Base-by-base conservation (phyloP, 345 rosid species). In the Citrus sp. region DNA sequence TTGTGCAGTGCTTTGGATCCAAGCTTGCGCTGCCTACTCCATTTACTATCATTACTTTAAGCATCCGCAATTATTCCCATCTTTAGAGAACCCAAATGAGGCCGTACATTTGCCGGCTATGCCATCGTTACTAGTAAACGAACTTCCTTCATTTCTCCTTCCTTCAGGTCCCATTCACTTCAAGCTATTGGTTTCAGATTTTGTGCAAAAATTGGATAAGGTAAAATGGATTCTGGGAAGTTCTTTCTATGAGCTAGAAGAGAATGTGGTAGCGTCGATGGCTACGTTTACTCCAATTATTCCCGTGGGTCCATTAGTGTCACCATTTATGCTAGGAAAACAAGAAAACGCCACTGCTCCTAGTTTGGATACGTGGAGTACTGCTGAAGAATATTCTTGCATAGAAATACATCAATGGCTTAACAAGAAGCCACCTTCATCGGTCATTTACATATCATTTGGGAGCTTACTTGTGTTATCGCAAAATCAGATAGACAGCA, bases 371-470 rank as follows among this genome's bases (percentile, higher is more conserved):
- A 14, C 83, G 80, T 85, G 88, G 87, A 82, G 42, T 5, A 70
- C 80, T 1, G 51, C 16, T 46, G 51, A 46, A 46, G 87, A 85
- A 54, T 85, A 51, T 71, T 62, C 76, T 16, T 90, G 92, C 84
- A 79, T 88, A 16, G 81, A 46, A 12, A 12, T 12, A 12, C 18
- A 46, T 46, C 51, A 87, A 40, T 90, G 91, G 91, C 89, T 92
- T 40, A 90, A 90, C 81, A 78, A 81, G 80, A 82, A 87, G 73
- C 78, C 51, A 21, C 69, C 59, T 63, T 83, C 82, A 1, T 92
- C 94, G 0, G 94, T 90, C 12, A 81, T 92, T 74, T 92, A 92
- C 79, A 84, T 92, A 58, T 84, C 96, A 0, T 89, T 92, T 24
- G 96, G 96, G 5, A 90, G 92, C 75, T 66, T 92, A 5, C 77